phyloP scores from a whole-genome alignment of 2,329 filamentous ascomycete species.

The Ophiostoma ulmi region DNA sequence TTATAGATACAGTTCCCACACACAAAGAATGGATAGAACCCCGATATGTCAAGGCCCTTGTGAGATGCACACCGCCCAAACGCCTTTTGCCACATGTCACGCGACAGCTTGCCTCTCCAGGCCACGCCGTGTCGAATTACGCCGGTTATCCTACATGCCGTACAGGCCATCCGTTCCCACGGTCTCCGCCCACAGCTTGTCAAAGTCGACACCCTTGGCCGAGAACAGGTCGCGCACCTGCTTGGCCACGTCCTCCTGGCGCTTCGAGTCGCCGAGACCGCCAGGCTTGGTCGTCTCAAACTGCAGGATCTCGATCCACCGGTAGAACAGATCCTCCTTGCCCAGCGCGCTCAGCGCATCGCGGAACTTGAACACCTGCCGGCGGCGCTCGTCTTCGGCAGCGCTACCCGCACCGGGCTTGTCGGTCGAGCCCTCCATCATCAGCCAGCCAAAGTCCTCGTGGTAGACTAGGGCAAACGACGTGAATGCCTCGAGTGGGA shows the following conservation, averaged over 20 bases:
- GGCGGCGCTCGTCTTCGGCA: conserved; percentile 56
- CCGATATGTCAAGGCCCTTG: too few species aligned
- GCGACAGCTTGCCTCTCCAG: background rate
- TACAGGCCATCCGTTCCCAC: conserved; percentile 40
- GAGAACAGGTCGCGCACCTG: conserved; percentile 73
- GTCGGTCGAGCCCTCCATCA: conserved; percentile 46
- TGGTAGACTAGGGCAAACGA: conserved; percentile 65
- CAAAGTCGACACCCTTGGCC: conserved; percentile 73
- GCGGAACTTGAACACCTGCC: conserved; percentile 75
- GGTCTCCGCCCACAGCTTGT: conserved; percentile 68
- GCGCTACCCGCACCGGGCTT: background rate
- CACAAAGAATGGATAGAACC: background rate
- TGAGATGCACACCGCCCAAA: background rate
- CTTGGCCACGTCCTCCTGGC: conserved; percentile 65
- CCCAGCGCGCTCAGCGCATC: conserved; percentile 68
- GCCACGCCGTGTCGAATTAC: background rate
- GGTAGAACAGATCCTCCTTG: conserved; percentile 85
- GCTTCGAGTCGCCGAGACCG: conserved; percentile 64
- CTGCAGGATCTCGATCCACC: conserved; percentile 89
- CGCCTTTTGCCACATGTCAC: background rate
- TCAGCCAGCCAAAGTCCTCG: conserved; percentile 65
- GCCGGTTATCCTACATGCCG: conserved; percentile 28
- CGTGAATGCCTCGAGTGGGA: conserved; percentile 62
- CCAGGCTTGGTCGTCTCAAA: conserved; percentile 75
- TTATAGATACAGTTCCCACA: background rate